These are phyloP conservation scores for Echium plantagineum DNA, from an alignment of 257 asterid genomes.

Conservation along the genomic window DNA sequence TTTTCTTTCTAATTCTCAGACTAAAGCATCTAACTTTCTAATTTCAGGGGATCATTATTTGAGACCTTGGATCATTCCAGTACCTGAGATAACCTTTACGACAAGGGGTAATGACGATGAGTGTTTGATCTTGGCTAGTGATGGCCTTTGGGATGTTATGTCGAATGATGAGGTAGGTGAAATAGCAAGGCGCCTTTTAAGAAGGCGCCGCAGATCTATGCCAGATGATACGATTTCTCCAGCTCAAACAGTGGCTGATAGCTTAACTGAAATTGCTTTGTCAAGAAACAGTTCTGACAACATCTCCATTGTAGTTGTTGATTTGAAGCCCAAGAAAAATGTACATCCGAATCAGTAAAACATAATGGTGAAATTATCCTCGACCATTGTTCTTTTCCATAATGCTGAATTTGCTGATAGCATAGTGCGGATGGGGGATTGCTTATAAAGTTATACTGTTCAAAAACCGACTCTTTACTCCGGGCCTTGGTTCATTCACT, in stretches of 20 bases:
- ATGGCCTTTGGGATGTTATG: slow-evolving; percentile 16
- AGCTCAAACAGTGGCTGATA: slow-evolving; percentile 12
- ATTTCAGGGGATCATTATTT: slow-evolving; percentile 9
- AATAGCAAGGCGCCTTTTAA: slow-evolving; percentile 7
- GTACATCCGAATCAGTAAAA: not conserved
- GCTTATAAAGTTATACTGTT: not conserved
- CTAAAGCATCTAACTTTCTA: not conserved
- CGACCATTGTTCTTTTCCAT: not conserved
- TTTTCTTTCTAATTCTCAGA: not conserved
- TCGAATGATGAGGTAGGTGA: slow-evolving; percentile 10
- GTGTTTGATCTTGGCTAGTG: slow-evolving; percentile 11
- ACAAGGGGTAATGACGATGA: slow-evolving; percentile 5
- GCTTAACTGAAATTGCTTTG: slow-evolving; percentile 8
- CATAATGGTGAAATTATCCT: not conserved
- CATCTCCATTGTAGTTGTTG: slow-evolving; percentile 9
- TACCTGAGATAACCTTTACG: not conserved
- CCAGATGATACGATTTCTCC: slow-evolving; percentile 2
- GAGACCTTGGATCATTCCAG: slow-evolving; percentile 6
- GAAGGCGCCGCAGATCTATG: slow-evolving; percentile 10
- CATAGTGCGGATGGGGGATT: not conserved
- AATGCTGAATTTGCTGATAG: not conserved
- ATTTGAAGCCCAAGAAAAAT: slow-evolving; percentile 7
- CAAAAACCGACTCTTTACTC: not conserved
- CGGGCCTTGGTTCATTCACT: too few species aligned
- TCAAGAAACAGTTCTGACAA: slow-evolving; percentile 10